phyloP scores from a whole-genome alignment of 1,284 basidiomycete species.

The Chondrostereum purpureum region DNA sequence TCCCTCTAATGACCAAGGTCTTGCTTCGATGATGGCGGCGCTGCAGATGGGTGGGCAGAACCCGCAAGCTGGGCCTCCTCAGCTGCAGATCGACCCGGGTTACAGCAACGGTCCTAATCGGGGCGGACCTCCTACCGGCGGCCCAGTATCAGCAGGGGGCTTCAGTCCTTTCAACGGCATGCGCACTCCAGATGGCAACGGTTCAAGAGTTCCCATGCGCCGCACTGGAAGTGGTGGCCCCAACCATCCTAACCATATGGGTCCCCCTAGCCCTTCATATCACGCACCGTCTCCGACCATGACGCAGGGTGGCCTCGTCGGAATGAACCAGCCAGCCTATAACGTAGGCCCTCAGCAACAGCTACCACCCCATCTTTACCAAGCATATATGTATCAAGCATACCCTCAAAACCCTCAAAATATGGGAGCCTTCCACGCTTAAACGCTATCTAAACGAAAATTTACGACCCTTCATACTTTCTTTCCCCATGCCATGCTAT shows the following conservation, averaged over 20 bases:
- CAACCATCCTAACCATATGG: slow-evolving; percentile 13
- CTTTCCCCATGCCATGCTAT: slow-evolving; percentile 20
- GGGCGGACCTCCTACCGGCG: slow-evolving; percentile 46
- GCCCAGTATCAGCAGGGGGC: slow-evolving; percentile 55
- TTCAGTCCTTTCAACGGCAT: slow-evolving; percentile 73
- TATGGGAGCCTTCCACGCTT: slow-evolving; percentile 71
- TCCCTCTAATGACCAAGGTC: slow-evolving; percentile 71
- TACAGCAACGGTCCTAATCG: slow-evolving; percentile 45
- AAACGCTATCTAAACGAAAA: slow-evolving; percentile 31
- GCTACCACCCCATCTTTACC: slow-evolving; percentile 67
- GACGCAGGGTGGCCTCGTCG: slow-evolving; percentile 48
- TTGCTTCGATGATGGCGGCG: slow-evolving; percentile 84
- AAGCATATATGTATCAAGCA: slow-evolving; percentile 76
- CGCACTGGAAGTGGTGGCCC: slow-evolving; percentile 36
- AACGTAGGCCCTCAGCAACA: slow-evolving; percentile 52
- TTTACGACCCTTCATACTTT: slow-evolving; percentile 32
- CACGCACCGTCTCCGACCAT: slow-evolving; percentile 55
- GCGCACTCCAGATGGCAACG: slow-evolving; percentile 54
- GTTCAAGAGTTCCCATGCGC: slow-evolving; percentile 43
- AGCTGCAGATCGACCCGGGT: slow-evolving; percentile 61
- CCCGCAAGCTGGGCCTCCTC: slow-evolving; percentile 70
- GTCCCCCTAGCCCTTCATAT: slow-evolving; percentile 45
- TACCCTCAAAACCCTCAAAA: slow-evolving; percentile 69
- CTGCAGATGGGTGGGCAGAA: slow-evolving; percentile 82
- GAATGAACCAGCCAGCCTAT: slow-evolving; percentile 61